phyloP scores from a whole-genome alignment of 805 yeast species.

The Teunomyces lycoperdinae region DNA sequence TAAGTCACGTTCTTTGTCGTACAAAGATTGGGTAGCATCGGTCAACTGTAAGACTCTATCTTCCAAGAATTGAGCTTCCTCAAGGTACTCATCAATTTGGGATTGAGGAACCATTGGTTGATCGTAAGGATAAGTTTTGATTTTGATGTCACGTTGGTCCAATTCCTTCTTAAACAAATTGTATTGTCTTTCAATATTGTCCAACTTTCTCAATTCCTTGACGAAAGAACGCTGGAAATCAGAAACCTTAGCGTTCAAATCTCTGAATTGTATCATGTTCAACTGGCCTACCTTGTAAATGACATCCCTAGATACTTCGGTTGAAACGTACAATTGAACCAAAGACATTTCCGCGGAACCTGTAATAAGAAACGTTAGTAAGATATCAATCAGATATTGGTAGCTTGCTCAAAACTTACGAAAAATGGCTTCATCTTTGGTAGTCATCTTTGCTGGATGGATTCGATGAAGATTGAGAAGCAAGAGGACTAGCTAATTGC shows the following conservation, averaged over 20 bases:
- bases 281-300: constrained; percentile 84
- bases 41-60: constrained; percentile 69
- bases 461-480: neutral
- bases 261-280: constrained; percentile 85
- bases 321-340: constrained; percentile 86
- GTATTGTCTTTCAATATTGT: constrained; percentile 83
- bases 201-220: constrained; percentile 77
- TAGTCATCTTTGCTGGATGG: constrained; percentile 15
- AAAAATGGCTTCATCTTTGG: constrained; percentile 46
- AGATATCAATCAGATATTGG: neutral
- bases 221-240: constrained; percentile 91
- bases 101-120: constrained; percentile 40
- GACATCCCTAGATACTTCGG: constrained; percentile 84
- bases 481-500: neutral
- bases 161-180: constrained; percentile 46
- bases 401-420: constrained; percentile 29
- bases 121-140: constrained; percentile 35
- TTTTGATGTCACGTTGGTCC: constrained; percentile 44
- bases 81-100: constrained; percentile 69
- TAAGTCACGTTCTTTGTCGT: constrained; percentile 59
- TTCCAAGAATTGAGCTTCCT: constrained; percentile 66
- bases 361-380: constrained; percentile 12
- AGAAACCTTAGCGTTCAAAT: constrained; percentile 70
- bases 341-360: constrained; percentile 97
- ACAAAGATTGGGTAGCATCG: constrained; percentile 63